phyloP scores from a whole-genome alignment of 441 rosid species.

The Lepidium campestre region DNA sequence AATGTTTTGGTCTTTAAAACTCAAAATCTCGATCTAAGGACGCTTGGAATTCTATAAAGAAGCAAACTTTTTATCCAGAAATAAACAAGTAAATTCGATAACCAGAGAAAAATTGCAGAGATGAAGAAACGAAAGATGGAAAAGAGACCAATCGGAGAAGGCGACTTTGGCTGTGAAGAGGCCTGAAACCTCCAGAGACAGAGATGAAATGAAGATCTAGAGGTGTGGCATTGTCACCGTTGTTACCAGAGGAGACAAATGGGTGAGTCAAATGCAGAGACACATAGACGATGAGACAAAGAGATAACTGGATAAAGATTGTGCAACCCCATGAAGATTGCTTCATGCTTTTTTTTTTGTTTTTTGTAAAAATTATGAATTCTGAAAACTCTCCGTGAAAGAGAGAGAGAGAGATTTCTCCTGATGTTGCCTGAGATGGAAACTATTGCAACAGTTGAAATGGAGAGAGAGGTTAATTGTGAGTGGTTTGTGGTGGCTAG shows the following conservation, averaged over 20 bases:
- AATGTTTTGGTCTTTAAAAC: neutral
- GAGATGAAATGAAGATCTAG: slow-evolving; percentile 52
- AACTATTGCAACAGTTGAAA: no score
- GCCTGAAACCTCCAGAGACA: slow-evolving; percentile 56
- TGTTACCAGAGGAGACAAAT: slow-evolving; percentile 18
- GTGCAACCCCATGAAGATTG: slow-evolving; percentile 56
- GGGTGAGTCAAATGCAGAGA: slow-evolving; percentile 59
- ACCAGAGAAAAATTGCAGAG: neutral
- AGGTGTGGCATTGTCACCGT: slow-evolving; percentile 21
- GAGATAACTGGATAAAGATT: slow-evolving; percentile 44
- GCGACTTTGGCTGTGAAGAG: slow-evolving; percentile 36
- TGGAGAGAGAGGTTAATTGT: no score
- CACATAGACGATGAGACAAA: slow-evolving; percentile 49
- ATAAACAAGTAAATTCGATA: neutral
- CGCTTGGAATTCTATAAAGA: neutral
- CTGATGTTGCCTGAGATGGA: no score
- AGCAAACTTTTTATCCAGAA: neutral
- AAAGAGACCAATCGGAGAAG: slow-evolving; percentile 63
- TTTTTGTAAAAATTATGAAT: neutral
- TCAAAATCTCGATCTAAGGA: neutral
- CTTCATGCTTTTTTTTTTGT: slow-evolving; percentile 31
- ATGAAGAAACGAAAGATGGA: neutral
- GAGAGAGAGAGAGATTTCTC: neutral
- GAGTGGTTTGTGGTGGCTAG: neutral
- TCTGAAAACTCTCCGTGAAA: neutral